Evolutionary conservation across 2,329 filamentous ascomycete genomes (phyloP).

Genomic region (Plenodomus biglobosus): DNA sequence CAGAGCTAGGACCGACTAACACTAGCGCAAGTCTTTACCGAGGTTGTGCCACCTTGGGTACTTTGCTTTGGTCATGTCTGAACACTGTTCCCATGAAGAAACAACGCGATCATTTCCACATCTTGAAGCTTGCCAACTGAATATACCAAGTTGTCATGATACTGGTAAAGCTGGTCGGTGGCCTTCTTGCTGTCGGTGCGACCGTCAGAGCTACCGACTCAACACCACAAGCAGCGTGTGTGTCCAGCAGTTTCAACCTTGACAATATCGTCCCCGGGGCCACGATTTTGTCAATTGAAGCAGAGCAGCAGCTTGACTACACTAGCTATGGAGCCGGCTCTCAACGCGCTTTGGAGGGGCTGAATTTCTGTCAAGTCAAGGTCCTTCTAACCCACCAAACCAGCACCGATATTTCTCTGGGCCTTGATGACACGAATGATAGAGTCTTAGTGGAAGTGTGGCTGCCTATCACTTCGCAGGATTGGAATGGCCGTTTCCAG

Average conservation of each 20-base stretch:
- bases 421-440: slow-evolving; percentile 13
- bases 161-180: neutral
- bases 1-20: no score
- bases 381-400: slow-evolving; percentile 18
- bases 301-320: slow-evolving; percentile 12
- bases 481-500: slow-evolving; percentile 40
- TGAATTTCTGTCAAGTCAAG: slow-evolving; percentile 30
- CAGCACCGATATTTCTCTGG: neutral
- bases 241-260: slow-evolving; percentile 1
- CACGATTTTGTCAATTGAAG: slow-evolving; percentile 17
- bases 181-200: neutral
- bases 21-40: no score
- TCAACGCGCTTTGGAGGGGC: slow-evolving; percentile 8
- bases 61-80: no score
- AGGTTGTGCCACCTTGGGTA: no score
- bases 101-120: no score
- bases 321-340: slow-evolving; percentile 11
- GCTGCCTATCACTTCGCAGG: slow-evolving; percentile 27
- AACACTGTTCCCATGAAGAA: no score
- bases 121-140: no score
- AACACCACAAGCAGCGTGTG: neutral
- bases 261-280: slow-evolving; percentile 10
- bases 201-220: neutral
- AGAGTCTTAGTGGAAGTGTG: slow-evolving; percentile 31
- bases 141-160: neutral